Evolutionary conservation across 768 basidiomycete species (phyloP).

Genomic region (Leccinum arenicola): DNA sequence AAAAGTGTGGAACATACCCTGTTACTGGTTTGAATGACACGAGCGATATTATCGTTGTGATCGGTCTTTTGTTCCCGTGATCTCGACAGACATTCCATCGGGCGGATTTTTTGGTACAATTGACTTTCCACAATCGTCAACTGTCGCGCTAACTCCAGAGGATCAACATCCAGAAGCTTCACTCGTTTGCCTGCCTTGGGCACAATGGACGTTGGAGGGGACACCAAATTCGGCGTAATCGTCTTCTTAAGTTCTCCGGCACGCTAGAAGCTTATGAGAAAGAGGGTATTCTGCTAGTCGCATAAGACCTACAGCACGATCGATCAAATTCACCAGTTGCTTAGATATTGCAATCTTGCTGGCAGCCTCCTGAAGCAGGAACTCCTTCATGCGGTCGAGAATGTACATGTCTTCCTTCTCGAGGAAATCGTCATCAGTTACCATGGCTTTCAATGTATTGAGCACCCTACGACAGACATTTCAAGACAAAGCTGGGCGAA

Average conservation of each 20-base stretch:
- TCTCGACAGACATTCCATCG: conserved; percentile 85
- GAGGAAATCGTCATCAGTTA: conserved; percentile 77
- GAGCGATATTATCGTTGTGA: conserved; percentile 78
- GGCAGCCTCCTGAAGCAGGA: conserved; percentile 65
- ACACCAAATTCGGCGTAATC: conserved; percentile 49
- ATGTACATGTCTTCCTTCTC: conserved; percentile 86
- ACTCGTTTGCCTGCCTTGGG: conserved; percentile 72
- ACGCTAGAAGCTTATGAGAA: conserved; percentile 32
- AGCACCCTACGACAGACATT: conserved; percentile 51
- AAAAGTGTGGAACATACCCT: conserved; percentile 46
- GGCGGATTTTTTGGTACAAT: conserved; percentile 83
- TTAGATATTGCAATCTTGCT: conserved; percentile 68
- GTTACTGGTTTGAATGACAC: conserved; percentile 86
- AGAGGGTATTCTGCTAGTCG: background rate
- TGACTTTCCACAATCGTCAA: conserved; percentile 88
- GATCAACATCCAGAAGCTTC: conserved; percentile 82
- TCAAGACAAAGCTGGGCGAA: conserved; percentile 2
- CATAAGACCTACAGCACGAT: conserved; percentile 64
- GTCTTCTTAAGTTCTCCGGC: conserved; percentile 60
- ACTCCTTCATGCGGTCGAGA: conserved; percentile 78
- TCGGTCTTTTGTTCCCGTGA: conserved; percentile 76
- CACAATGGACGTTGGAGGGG: conserved; percentile 71
- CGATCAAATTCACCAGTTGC: conserved; percentile 68
- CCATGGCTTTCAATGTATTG: conserved; percentile 88
- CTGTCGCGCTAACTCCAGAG: conserved; percentile 89